phyloP scores from a whole-genome alignment of 1,139 yeast species.

The Geotrichum phurueaensis region DNA sequence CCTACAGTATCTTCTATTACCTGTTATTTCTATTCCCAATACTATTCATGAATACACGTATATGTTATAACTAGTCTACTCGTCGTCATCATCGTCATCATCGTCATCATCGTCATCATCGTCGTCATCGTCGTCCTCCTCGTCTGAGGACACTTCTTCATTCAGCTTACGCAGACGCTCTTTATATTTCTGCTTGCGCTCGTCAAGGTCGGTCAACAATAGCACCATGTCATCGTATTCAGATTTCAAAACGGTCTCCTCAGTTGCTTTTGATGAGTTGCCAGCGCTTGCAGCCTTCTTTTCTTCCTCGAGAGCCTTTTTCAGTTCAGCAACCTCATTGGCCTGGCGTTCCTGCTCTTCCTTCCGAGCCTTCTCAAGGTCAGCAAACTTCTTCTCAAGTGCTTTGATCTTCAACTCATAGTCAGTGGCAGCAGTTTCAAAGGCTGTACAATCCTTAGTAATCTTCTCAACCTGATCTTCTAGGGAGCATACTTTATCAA shows the following conservation, averaged over 20 bases:
- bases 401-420: neutral
- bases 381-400: slow-evolving; percentile 9
- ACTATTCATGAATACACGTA: neutral
- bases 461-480: slow-evolving; percentile 15
- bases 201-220: slow-evolving; percentile 68
- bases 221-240: slow-evolving; percentile 76
- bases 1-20: neutral
- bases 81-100: slow-evolving; percentile 17
- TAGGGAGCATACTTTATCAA: slow-evolving; percentile 17
- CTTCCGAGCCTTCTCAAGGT: slow-evolving; percentile 1
- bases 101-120: slow-evolving; percentile 42
- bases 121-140: slow-evolving; percentile 50
- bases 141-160: slow-evolving; percentile 39
- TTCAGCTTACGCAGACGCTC: slow-evolving; percentile 46
- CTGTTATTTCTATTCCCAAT: neutral
- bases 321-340: slow-evolving; percentile 18
- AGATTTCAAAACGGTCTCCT: slow-evolving; percentile 45
- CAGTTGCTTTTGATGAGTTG: slow-evolving; percentile 17
- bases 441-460: slow-evolving; percentile 2
- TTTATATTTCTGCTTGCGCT: slow-evolving; percentile 57
- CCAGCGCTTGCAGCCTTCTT: neutral
- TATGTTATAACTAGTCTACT: neutral
- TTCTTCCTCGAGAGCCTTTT: slow-evolving; percentile 9
- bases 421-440: neutral
- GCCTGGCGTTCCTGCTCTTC: slow-evolving; percentile 14